Base-by-base conservation (phyloP, 208 protist genomes). In the Kentomonas sorsogonicus region DNA sequence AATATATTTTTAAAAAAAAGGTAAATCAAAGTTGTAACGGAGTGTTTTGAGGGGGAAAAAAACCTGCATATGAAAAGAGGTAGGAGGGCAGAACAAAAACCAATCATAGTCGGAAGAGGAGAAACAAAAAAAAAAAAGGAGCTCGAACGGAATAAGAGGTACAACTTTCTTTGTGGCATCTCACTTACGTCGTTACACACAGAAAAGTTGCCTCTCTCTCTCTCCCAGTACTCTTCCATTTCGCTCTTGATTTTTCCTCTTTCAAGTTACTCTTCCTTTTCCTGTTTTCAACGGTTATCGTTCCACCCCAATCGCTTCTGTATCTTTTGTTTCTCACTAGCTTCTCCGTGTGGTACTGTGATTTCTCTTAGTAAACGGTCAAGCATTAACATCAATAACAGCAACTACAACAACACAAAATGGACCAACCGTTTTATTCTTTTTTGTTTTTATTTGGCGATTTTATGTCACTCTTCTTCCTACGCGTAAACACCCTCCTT, bases 11-110 rank as follows among this genome's bases (percentile, higher is more conserved):
- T 2, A 18, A 22, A 60, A 57, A 48, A 67, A 67, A 53, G 20
- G 33, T 43, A 64, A 43, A 57, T 57, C 11, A 4, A 59, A 59
- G 34, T n/a, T n/a, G n/a, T n/a, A n/a, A n/a, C n/a, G n/a, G n/a
- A n/a, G n/a, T n/a, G n/a, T n/a, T n/a, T n/a, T n/a, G n/a, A n/a
- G n/a, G n/a, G n/a, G n/a, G n/a, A n/a, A n/a, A n/a, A n/a, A n/a
- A n/a, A n/a, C n/a, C n/a, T n/a, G n/a, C n/a, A n/a, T n/a, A n/a
- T n/a, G n/a, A n/a, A n/a, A n/a, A n/a, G n/a, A n/a, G n/a, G n/a
- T n/a, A n/a, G n/a, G n/a, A n/a, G n/a, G n/a, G n/a, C n/a, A n/a
- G n/a, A n/a, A n/a, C n/a, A n/a, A n/a, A n/a, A n/a, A n/a, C n/a
- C n/a, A n/a, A n/a, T n/a, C n/a, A n/a, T n/a, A n/a, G n/a, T n/a